These are phyloP conservation scores for Spizellomyces punctatus DNA, from an alignment of 192 early-diverging fungal species.

Conservation along the genomic window DNA sequence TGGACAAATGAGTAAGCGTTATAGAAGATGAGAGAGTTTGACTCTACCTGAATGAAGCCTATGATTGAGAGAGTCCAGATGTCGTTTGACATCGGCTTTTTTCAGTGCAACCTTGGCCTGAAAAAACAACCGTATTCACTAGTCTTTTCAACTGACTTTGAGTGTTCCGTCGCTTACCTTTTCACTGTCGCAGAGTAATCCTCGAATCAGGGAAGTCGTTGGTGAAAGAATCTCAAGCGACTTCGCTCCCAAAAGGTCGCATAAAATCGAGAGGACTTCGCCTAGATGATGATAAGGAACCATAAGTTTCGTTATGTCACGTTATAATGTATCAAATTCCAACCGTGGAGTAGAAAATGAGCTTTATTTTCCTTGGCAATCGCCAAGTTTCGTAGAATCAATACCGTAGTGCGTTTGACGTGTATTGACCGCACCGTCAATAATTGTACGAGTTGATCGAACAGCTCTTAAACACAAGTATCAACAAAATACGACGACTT, in stretches of 20 bases:
- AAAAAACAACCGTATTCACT: background rate
- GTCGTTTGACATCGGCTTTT: background rate
- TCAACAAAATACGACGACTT: background rate
- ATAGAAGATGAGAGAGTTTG: no score
- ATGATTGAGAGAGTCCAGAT: background rate
- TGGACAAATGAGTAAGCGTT: no score
- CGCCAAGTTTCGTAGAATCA: constrained; percentile 37
- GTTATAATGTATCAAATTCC: background rate
- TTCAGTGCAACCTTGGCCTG: constrained; percentile 34
- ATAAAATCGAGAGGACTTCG: no score
- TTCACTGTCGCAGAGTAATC: constrained; percentile 41
- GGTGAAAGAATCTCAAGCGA: constrained; percentile 8
- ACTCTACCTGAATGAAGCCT: background rate
- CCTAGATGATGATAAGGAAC: no score
- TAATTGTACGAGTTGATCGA: constrained; percentile 27
- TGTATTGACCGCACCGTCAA: background rate
- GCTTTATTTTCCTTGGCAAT: constrained; percentile 40
- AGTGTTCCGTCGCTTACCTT: constrained; percentile 13
- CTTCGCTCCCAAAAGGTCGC: constrained; percentile 14
- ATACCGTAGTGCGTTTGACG: constrained; percentile 19
- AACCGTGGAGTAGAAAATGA: constrained; percentile 37
- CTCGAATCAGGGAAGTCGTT: constrained; percentile 33
- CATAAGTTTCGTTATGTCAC: no score
- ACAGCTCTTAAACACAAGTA: constrained; percentile 21
- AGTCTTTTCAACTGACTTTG: no score